These are phyloP conservation scores for Candida chilensis DNA, from an alignment of 805 yeast genomes.

Conservation along the genomic window DNA sequence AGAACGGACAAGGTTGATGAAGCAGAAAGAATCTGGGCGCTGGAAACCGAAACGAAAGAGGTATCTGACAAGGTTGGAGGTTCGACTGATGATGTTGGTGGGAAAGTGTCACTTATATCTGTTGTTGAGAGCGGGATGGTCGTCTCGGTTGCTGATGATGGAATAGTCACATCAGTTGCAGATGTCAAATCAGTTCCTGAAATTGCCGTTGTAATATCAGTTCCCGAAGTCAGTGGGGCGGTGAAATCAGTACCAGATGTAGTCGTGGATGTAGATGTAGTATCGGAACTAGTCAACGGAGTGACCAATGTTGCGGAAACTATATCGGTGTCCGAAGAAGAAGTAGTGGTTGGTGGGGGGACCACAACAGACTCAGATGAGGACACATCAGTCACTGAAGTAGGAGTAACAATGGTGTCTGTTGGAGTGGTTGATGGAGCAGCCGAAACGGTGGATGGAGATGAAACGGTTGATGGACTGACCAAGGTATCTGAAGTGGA, in stretches of 20 bases:
- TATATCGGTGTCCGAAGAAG: background rate
- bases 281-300: background rate
- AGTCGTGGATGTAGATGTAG: background rate
- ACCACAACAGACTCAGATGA: no score
- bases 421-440: no score
- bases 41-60: background rate
- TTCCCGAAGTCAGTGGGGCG: background rate
- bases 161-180: background rate
- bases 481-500: background rate
- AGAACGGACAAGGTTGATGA: constrained; percentile 2
- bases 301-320: background rate
- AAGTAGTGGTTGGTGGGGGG: no score
- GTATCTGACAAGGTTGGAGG: no score
- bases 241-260: background rate
- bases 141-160: background rate
- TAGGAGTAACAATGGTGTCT: no score
- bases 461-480: background rate
- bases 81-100: no score
- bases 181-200: background rate
- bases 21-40: constrained; percentile 1
- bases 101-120: background rate
- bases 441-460: background rate
- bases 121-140: background rate
- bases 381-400: no score
- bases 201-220: background rate